Evolutionary conservation across 2,329 filamentous ascomycete species (phyloP).

Genomic region (Aspergillus costaricaensis): DNA sequence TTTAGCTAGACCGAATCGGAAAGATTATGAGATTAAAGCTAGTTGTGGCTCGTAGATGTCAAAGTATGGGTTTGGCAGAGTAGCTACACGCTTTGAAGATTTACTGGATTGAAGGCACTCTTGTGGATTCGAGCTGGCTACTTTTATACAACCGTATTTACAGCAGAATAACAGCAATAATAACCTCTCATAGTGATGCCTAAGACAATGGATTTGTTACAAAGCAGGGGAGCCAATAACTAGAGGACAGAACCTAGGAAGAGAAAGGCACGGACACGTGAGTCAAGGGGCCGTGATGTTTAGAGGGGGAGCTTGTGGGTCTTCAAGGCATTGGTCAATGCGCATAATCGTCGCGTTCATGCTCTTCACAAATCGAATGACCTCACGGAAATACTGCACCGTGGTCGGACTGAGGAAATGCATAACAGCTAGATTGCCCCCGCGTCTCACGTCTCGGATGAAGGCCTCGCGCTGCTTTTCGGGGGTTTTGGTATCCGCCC

Average conservation of each 20-base stretch:
- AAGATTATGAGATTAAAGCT: background rate
- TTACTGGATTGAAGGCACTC: no score
- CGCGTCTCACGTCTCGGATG: conserved; percentile 61
- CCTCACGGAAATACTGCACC: conserved; percentile 63
- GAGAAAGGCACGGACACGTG: background rate
- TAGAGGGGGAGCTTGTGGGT: conserved; percentile 44
- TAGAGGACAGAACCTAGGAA: background rate
- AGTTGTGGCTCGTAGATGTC: no score
- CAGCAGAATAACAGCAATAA: background rate
- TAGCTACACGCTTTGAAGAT: no score
- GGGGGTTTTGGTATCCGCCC: conserved; percentile 62
- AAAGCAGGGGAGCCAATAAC: background rate
- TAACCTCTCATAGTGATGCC: background rate
- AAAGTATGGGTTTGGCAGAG: no score
- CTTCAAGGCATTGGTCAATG: conserved; percentile 67
- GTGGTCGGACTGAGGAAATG: conserved; percentile 69
- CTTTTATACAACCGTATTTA: no score
- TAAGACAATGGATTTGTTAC: background rate
- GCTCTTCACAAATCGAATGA: conserved; percentile 65
- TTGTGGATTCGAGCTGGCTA: no score
- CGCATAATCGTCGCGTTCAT: conserved; percentile 67
- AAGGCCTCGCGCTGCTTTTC: conserved; percentile 69
- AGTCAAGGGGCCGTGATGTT: background rate
- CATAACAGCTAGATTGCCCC: conserved; percentile 67
- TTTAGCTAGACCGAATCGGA: background rate